Base-by-base conservation (phyloP, 2,329 filamentous ascomycete genomes). In the Teratosphaeria epicoccoides region DNA sequence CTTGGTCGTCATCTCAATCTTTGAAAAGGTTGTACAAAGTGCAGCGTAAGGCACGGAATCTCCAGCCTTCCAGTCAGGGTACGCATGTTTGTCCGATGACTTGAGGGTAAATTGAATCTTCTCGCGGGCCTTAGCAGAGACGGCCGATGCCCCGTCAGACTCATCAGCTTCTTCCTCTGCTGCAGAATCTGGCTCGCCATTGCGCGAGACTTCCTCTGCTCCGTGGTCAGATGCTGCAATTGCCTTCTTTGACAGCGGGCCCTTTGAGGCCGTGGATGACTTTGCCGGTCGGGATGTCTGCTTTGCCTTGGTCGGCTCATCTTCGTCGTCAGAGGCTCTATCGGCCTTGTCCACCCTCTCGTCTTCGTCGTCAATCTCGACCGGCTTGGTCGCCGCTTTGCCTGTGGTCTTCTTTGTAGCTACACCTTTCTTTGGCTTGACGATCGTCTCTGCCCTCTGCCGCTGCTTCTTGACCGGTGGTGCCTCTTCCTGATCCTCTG, bases 1-100 rank as follows among this genome's bases (percentile, higher is more conserved):
- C 67, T 97, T 97, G 5, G 87, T 88, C 0, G 91, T 98, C 76
- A 95, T 83, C 71, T 98, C 93, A 49, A 97, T 84, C 28, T 95
- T 81, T 1, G 90, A 96, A 63, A 97, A 97, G 0, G 93, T 97
- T 10, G 83, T 88, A 70, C 93, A 97, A 6, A 98, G 78, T 11
- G 93, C 93, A 24, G 89, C 91, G 63, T 97, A 98, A 0, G 93
- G 93, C 1, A 96, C 90, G 10, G 91, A 88, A 46, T 86, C 80
- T 46, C 90, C 90, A 46, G 85, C 74, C 66, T 88, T 86, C 93
- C 93, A 98, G 69, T 98, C 91, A 0, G 90, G 90, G 69, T 91
- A 97, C n/a, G 86, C 83, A 62, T 95, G 86, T 58, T 88, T 85
- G 37, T 71, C 47, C 49, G 77, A 80, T 17, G 79, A 74, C 64